phyloP scores from a whole-genome alignment of 129 eudicot species.

The Erigeron canadensis region DNA sequence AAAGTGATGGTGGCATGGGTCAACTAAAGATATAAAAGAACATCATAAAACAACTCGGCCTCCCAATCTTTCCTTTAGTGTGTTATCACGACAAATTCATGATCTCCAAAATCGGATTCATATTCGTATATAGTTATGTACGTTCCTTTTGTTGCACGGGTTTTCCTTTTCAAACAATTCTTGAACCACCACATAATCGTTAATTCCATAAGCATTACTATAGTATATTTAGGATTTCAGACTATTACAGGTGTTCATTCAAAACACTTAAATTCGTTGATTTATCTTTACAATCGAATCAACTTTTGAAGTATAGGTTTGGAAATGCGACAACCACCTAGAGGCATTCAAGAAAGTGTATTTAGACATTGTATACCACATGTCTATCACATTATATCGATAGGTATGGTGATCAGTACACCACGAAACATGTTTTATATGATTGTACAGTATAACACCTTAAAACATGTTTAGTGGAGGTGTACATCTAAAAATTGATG shows the following conservation, averaged over 20 bases:
- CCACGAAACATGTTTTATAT: too few relatives aligned
- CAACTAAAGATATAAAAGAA: constrained; percentile 31
- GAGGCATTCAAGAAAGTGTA: constrained; percentile 4
- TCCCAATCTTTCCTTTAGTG: constrained; percentile 7
- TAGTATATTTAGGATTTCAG: neutral
- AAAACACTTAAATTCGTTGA: neutral
- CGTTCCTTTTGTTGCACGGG: constrained; percentile 19
- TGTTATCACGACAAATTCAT: constrained; percentile 20
- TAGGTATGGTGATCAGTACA: too few relatives aligned
- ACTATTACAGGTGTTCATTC: neutral
- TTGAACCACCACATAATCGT: neutral
- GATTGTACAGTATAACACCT: too few relatives aligned
- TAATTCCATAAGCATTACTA: constrained; percentile 3
- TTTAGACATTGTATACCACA: neutral
- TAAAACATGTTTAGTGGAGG: too few relatives aligned
- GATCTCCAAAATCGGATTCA: constrained; percentile 17
- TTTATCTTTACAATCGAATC: neutral
- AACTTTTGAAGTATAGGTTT: neutral
- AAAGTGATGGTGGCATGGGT: constrained; percentile 33
- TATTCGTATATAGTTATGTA: constrained; percentile 17
- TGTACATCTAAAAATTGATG: too few relatives aligned
- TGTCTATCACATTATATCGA: too few relatives aligned
- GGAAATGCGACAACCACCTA: neutral
- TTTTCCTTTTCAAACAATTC: constrained; percentile 17
- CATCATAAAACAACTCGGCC: neutral